Conservation (phyloP, 2,329 filamentous ascomycete species). For the Thielaviopsis cerberus region DNA sequence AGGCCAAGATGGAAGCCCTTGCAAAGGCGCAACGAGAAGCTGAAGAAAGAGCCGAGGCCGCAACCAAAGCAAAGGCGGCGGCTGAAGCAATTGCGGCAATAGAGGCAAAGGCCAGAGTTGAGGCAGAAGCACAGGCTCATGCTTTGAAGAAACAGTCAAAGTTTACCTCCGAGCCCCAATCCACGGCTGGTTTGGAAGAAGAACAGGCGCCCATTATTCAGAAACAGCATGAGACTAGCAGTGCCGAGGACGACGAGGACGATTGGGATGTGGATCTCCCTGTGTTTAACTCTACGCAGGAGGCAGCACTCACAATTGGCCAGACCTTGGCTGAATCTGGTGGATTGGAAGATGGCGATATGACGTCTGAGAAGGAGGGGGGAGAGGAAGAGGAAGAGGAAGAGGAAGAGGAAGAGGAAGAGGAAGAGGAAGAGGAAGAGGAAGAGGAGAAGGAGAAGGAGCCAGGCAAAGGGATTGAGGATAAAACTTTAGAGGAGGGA, state of each 20-base stretch:
- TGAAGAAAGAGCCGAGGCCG: not conserved
- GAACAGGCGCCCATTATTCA: not conserved
- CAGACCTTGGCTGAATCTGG: not conserved
- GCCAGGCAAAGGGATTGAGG: not conserved
- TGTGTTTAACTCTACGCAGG: not conserved
- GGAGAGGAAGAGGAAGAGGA: not conserved
- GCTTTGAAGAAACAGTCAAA: not conserved
- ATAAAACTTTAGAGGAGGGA: not conserved
- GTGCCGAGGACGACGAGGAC: not conserved
- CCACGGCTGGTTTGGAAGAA: not conserved
- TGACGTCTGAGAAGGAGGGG: not conserved
- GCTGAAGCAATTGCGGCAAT: not conserved
- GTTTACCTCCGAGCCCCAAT: not conserved
- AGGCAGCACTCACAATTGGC: not conserved
- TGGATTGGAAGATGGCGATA: too few species aligned
- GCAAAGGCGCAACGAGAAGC: not conserved
- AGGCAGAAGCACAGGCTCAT: not conserved
- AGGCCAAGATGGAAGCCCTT: not conserved
- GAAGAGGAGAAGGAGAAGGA: constrained; percentile 5
- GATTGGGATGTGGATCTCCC: not conserved
- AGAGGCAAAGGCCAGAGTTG: not conserved
- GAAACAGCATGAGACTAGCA: not conserved
- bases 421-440: not conserved
- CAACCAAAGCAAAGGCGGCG: not conserved
- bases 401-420: not conserved